Percentiles rank a stretch among this genome's conserved stretches.
Evolutionary conservation across 176 grass and related monocot species (phyloP).

Genomic region (Hordeum marinum): DNA sequence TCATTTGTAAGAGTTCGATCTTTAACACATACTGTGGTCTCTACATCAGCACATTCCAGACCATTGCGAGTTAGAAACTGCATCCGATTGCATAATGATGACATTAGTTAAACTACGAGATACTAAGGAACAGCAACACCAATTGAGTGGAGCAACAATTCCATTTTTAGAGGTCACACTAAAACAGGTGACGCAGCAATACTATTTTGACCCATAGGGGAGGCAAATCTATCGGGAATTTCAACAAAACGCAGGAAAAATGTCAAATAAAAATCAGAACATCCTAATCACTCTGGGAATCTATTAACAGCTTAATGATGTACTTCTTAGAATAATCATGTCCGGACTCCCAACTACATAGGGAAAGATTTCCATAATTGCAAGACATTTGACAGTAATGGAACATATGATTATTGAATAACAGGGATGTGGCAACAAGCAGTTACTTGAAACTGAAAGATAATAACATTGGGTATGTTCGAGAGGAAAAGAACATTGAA

Average conservation of each 20-base stretch:
- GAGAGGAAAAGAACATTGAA: neutral
- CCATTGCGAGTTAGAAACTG: slow-evolving; percentile 72
- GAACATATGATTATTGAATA: neutral
- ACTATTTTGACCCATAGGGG: neutral
- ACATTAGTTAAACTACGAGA: neutral
- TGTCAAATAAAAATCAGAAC: neutral
- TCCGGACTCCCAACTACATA: neutral
- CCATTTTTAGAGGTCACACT: neutral
- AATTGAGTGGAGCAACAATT: neutral
- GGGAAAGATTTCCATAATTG: neutral
- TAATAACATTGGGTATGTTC: slow-evolving; percentile 1
- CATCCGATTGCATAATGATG: neutral
- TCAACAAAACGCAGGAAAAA: neutral
- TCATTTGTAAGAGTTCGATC: slow-evolving; percentile 91
- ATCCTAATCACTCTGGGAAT: neutral
- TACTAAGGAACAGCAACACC: neutral
- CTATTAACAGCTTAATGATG: neutral
- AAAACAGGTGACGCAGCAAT: neutral
- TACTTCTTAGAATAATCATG: neutral
- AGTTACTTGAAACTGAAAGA: slow-evolving; percentile 7
- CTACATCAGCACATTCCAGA: slow-evolving; percentile 75
- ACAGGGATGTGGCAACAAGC: neutral
- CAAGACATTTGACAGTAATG: neutral
- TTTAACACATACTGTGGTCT: slow-evolving; percentile 61
- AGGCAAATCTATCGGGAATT: neutral